phyloP scores from a whole-genome alignment of 495 filamentous ascomycete species.

The Parathielavia appendiculata region DNA sequence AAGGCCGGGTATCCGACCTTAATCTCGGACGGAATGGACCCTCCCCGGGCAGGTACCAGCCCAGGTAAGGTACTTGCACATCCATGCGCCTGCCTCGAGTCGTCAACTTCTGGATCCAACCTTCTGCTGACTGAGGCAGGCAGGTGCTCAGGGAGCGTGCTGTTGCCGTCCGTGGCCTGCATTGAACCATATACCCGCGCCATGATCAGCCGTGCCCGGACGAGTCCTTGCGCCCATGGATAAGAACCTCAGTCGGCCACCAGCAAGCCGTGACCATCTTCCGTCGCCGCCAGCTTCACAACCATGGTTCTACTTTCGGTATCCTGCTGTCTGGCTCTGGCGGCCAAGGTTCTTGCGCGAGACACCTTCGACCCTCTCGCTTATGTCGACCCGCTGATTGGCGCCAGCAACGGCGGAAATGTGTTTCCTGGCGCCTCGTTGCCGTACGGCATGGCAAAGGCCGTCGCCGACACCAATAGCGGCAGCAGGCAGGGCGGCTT shows the following conservation, averaged over 20 bases:
- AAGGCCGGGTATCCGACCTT: too few relatives aligned
- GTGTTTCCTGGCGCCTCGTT: constrained; percentile 71
- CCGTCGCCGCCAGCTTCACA: not conserved
- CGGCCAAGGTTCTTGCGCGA: constrained; percentile 8
- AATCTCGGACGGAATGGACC: too few relatives aligned
- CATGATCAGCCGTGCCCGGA: not conserved
- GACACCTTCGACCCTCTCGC: constrained; percentile 36
- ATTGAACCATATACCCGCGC: not conserved
- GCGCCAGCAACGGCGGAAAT: constrained; percentile 60
- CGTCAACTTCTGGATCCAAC: not conserved
- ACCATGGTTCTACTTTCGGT: constrained; percentile 12
- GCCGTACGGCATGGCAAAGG: constrained; percentile 74
- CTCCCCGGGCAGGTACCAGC: too few relatives aligned
- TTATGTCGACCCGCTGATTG: constrained; percentile 55
- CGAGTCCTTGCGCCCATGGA: not conserved
- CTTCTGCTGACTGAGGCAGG: not conserved
- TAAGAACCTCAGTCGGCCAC: too few relatives aligned
- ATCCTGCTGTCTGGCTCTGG: constrained; percentile 14
- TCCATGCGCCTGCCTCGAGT: not conserved
- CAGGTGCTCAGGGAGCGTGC: constrained; percentile 3
- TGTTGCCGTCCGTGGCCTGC: not conserved
- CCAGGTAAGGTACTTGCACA: not conserved
- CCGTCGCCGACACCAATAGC: constrained; percentile 63
- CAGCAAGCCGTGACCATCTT: too few relatives aligned
- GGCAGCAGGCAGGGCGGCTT: constrained; percentile 68